Evolutionary conservation across 2,329 filamentous ascomycete genomes (phyloP).

Genomic region (Xylaria sp.): DNA sequence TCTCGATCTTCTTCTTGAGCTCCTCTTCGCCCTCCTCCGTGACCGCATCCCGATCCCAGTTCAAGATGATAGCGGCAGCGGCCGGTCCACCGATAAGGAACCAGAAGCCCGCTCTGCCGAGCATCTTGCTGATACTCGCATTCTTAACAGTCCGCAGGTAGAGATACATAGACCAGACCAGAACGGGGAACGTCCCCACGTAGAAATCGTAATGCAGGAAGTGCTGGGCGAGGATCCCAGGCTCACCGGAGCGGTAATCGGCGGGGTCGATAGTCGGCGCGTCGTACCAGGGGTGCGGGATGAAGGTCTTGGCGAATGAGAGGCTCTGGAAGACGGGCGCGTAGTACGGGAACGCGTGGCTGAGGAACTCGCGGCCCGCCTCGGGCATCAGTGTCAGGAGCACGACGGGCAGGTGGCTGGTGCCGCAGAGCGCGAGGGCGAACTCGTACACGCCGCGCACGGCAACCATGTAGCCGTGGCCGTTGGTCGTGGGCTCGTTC

Average conservation of each 20-base stretch:
- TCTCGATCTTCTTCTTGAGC: conserved; percentile 30
- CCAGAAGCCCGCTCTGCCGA: conserved; percentile 44
- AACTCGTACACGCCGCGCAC: conserved; percentile 46
- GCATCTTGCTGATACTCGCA: conserved; percentile 30
- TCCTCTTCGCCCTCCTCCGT: conserved; percentile 43
- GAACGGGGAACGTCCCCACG: conserved; percentile 40
- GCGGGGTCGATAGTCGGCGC: conserved; percentile 37
- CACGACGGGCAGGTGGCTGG: conserved; percentile 44
- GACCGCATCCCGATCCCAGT: conserved; percentile 46
- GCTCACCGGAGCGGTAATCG: conserved; percentile 40
- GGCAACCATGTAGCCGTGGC: conserved; percentile 42
- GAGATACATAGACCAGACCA: conserved; percentile 48
- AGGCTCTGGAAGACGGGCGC: conserved; percentile 39
- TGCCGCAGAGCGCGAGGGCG: conserved; percentile 41
- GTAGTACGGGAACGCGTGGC: conserved; percentile 36
- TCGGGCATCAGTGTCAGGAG: conserved; percentile 39
- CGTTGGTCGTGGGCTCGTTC: conserved; percentile 41
- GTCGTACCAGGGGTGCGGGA: conserved; percentile 37
- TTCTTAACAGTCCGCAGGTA: conserved; percentile 41
- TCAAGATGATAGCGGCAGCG: conserved; percentile 39
- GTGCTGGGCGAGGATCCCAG: conserved; percentile 39
- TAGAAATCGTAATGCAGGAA: conserved; percentile 49
- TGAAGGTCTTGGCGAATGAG: conserved; percentile 43
- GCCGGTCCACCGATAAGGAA: conserved; percentile 41
- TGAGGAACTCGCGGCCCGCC: conserved; percentile 38